Evolutionary conservation across 352 stramenopile species (phyloP).

Genomic region (Globisporangium megalacanthum): DNA sequence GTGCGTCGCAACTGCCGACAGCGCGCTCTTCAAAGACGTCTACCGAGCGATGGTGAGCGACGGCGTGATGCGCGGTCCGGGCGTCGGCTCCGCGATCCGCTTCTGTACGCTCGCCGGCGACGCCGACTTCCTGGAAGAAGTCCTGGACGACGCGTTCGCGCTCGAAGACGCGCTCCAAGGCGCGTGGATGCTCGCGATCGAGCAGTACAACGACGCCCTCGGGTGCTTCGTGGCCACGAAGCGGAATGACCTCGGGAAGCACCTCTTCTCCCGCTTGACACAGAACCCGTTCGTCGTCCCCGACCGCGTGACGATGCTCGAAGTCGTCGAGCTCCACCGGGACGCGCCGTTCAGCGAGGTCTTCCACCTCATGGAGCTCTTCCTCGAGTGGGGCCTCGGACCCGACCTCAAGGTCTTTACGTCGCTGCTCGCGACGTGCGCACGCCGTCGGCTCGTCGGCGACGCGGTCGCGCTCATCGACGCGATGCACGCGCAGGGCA

Average conservation of each 20-base stretch:
- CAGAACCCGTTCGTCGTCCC: slow-evolving; percentile 44
- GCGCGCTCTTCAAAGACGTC: slow-evolving; percentile 36
- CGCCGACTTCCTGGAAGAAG: slow-evolving; percentile 45
- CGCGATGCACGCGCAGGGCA: slow-evolving; percentile 40
- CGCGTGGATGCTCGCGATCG: slow-evolving; percentile 48
- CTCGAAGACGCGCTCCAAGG: slow-evolving; percentile 36
- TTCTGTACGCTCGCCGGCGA: slow-evolving; percentile 51
- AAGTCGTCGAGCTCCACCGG: slow-evolving; percentile 69
- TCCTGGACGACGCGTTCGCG: slow-evolving; percentile 46
- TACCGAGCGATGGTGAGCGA: slow-evolving; percentile 49
- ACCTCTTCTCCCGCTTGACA: slow-evolving; percentile 63
- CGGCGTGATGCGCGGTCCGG: slow-evolving; percentile 43
- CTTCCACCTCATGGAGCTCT: slow-evolving; percentile 65
- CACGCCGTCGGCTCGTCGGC: slow-evolving; percentile 42
- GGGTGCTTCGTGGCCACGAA: slow-evolving; percentile 55
- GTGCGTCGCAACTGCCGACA: slow-evolving; percentile 29
- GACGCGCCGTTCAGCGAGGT: slow-evolving; percentile 54
- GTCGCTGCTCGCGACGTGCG: slow-evolving; percentile 64
- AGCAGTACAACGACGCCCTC: slow-evolving; percentile 78
- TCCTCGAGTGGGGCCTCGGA: slow-evolving; percentile 46
- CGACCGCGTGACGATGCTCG: slow-evolving; percentile 72
- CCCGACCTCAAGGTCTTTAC: slow-evolving; percentile 75
- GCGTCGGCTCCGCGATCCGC: slow-evolving; percentile 64
- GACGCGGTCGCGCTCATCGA: slow-evolving; percentile 49
- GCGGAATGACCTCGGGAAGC: slow-evolving; percentile 39